Conservation (phyloP, 2,329 filamentous ascomycete genomes). For the Colletotrichum falcatum region DNA sequence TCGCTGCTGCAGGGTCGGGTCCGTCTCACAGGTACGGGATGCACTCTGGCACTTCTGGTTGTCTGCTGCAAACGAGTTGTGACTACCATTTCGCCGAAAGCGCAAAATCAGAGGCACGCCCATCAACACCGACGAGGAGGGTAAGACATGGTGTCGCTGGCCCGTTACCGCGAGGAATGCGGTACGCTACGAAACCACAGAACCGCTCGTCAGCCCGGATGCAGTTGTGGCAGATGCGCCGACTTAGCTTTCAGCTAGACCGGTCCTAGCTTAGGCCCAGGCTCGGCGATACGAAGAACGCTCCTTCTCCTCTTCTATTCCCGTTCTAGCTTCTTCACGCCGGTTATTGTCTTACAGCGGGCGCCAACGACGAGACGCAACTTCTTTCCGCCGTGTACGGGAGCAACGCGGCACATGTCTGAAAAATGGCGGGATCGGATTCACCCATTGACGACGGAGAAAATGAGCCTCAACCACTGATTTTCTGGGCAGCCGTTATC, state of each 20-base stretch:
- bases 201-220: conserved; percentile 7
- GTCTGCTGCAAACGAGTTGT: neutral
- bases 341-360: conserved; percentile 1
- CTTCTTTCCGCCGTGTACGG: neutral
- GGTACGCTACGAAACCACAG: conserved; percentile 11
- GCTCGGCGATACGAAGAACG: conserved; percentile 19
- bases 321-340: neutral
- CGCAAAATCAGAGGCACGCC: neutral
- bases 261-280: neutral
- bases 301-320: conserved; percentile 20
- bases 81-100: neutral
- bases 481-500: too few relatives aligned
- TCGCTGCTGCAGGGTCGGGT: conserved; percentile 41
- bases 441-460: too few relatives aligned
- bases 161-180: conserved; percentile 14
- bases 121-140: neutral
- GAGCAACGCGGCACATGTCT: too few relatives aligned
- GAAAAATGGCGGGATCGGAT: too few relatives aligned
- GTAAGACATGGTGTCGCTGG: conserved; percentile 19
- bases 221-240: conserved; percentile 15
- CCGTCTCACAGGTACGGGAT: conserved; percentile 21
- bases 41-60: conserved; percentile 5
- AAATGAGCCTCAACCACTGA: too few relatives aligned
- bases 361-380: neutral
- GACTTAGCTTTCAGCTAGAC: conserved; percentile 3